Evolutionary conservation across 2,329 filamentous ascomycete species (phyloP), one percentile per base, ranked within the genome.

Genomic region (Cladosporium austrohemisphaericum): DNA sequence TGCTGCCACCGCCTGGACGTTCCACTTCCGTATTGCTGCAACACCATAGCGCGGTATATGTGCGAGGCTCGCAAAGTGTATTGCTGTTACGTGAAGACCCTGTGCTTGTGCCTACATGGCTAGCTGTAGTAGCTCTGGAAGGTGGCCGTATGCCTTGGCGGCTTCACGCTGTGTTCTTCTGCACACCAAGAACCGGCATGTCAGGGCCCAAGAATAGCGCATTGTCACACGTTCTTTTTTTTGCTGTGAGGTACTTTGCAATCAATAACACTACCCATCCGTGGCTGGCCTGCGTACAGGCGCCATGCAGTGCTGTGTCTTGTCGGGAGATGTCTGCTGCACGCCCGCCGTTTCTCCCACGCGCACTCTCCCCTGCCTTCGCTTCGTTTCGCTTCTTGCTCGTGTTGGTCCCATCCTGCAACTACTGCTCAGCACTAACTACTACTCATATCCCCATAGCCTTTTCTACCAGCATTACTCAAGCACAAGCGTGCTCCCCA

Each of bases 381-480:
- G n/a, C n/a, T 28, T 40, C 20, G 20, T 26, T 14, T 22, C 23
- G n/a, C n/a, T n/a, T n/a, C n/a, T n/a, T n/a, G n/a, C 22, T 40
- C 37, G 37, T 5, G 37, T 18, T 40, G 37, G 28, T 40, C 28
- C 19, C n/a, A n/a, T n/a, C 28, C 29, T 23, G 13, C 28, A n/a
- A 43, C 19, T 43, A 22, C 28, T 19, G 28, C 40, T 22, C 16
- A 7, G 28, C 14, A n/a, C 19, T 25, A n/a, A 31, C 28, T 26
- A n/a, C 40, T 32, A 32, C 40, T 43, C 40, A 33, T 32, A 10
- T 19, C 8, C 14, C 26, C 14, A 19, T 32, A 14, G 40, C n/a
- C 13, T 22, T 32, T 16, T 7, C 4, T 14, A 31, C 18, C 28
- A 25, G 28, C 41, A 44, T 33, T 46, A 46, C 43, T 46, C 43